Conservation (phyloP, 225 moss, liverwort and hornwort genomes). For the Lunularia cruciata region DNA sequence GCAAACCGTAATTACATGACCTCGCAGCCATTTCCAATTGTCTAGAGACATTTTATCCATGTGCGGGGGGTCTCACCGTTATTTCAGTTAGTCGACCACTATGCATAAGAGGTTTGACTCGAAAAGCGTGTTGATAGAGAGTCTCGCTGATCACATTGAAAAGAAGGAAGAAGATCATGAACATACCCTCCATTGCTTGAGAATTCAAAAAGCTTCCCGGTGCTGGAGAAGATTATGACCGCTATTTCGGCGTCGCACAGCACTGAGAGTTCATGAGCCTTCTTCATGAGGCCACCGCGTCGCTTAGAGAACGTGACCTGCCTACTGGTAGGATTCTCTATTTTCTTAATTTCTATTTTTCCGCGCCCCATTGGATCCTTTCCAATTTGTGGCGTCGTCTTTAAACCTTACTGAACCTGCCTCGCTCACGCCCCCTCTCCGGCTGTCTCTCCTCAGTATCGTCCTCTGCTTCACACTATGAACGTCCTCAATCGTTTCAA, state of each 20-base stretch:
- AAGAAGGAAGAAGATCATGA: background rate
- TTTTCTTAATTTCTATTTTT: conserved; percentile 54
- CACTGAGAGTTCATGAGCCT: conserved; percentile 53
- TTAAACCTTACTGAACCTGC: conserved; percentile 4
- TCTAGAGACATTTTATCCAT: too few relatives aligned
- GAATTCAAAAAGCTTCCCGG: conserved; percentile 53
- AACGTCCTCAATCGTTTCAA: background rate
- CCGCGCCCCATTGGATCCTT: conserved; percentile 41
- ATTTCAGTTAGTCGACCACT: too few relatives aligned
- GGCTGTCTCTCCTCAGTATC: background rate
- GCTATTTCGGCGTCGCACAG: conserved; percentile 54
- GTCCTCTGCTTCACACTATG: conserved; percentile 2
- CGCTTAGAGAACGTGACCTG: conserved; percentile 53
- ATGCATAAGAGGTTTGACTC: too few relatives aligned
- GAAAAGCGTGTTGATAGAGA: too few relatives aligned
- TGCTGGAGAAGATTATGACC: conserved; percentile 51
- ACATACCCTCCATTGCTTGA: conserved; percentile 54
- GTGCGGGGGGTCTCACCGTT: too few relatives aligned
- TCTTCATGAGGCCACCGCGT: conserved; percentile 48
- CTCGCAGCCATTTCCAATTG: too few relatives aligned
- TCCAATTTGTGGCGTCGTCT: conserved; percentile 23
- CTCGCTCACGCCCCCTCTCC: background rate
- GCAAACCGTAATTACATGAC: too few relatives aligned
- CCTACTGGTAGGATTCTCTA: conserved; percentile 52
- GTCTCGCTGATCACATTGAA: too few relatives aligned